Evolutionary conservation across 148 eudicot genomes (phyloP).

Genomic region (Dianthus caryophyllus): DNA sequence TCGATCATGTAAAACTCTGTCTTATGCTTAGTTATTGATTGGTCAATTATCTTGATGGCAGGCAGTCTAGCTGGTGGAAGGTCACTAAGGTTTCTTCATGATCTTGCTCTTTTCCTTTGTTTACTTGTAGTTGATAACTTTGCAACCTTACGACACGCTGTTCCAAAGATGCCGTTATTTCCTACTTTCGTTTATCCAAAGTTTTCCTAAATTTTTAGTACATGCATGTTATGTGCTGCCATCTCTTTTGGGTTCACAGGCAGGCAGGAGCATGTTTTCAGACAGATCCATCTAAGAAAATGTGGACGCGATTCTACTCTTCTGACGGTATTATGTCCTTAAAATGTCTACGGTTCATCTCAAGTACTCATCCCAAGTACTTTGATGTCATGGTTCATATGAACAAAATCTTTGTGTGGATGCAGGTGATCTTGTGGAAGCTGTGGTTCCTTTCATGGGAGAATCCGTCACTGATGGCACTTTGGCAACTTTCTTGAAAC

Average conservation of each 20-base stretch:
- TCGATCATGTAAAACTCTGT: neutral
- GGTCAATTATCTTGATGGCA: conserved; percentile 4
- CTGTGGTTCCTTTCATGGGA: conserved; percentile 43
- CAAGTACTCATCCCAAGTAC: neutral
- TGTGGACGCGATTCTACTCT: conserved; percentile 45
- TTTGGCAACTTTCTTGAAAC: conserved; percentile 36
- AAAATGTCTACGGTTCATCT: neutral
- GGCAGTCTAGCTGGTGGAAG: conserved; percentile 25
- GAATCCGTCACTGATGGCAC: conserved; percentile 47
- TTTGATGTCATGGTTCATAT: conserved; percentile 1
- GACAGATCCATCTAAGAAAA: conserved; percentile 26
- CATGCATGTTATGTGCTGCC: neutral
- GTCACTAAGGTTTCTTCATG: conserved; percentile 29
- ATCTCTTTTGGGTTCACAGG: conserved; percentile 33
- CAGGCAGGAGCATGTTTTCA: conserved; percentile 36
- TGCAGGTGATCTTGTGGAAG: conserved; percentile 38
- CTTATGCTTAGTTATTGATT: conserved; percentile 17
- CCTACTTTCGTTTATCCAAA: neutral
- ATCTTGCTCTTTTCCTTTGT: neutral
- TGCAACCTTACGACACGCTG: neutral
- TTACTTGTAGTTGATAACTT: neutral
- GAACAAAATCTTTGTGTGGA: neutral
- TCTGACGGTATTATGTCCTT: conserved; percentile 42
- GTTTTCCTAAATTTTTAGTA: too few relatives aligned
- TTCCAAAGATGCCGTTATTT: neutral